Evolutionary conservation across 371 early-diverging fungal species (phyloP).

Genomic region (Mucor mucedo): DNA sequence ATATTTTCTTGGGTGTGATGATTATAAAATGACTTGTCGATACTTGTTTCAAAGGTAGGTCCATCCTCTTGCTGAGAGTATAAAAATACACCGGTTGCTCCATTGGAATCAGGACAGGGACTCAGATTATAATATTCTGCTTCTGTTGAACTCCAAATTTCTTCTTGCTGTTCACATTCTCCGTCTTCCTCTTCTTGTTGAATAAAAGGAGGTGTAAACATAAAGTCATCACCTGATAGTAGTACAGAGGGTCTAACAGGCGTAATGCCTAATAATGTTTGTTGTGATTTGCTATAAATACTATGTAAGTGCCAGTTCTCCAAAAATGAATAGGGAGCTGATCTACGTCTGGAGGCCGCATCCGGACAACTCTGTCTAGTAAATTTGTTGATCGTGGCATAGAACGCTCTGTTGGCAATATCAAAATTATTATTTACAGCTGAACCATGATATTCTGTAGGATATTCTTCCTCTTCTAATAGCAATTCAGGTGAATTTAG

Average conservation of each 20-base stretch:
- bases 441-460: constrained; percentile 7
- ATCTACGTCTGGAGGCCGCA: constrained; percentile 19
- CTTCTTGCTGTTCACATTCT: constrained; percentile 8
- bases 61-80: neutral
- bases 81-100: constrained; percentile 1
- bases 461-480: constrained; percentile 26
- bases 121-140: constrained; percentile 20
- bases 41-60: neutral
- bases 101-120: constrained; percentile 26
- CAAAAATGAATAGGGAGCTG: constrained; percentile 43
- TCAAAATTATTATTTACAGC: constrained; percentile 23
- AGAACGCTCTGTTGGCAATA: constrained; percentile 47
- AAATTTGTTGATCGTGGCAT: constrained; percentile 53
- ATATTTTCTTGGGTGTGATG: constrained; percentile 13
- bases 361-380: constrained; percentile 35
- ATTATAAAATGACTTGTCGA: constrained; percentile 1
- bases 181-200: constrained; percentile 18
- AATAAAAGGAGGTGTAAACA: constrained; percentile 52
- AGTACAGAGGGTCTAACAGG: constrained; percentile 43
- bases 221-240: constrained; percentile 50
- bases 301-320: constrained; percentile 52
- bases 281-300: constrained; percentile 58
- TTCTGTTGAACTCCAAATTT: neutral
- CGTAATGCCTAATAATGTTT: constrained; percentile 45
- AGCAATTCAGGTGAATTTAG: constrained; percentile 26